Evolutionary conservation across 306 rosid species (phyloP).

Genomic region (Betula pendula): DNA sequence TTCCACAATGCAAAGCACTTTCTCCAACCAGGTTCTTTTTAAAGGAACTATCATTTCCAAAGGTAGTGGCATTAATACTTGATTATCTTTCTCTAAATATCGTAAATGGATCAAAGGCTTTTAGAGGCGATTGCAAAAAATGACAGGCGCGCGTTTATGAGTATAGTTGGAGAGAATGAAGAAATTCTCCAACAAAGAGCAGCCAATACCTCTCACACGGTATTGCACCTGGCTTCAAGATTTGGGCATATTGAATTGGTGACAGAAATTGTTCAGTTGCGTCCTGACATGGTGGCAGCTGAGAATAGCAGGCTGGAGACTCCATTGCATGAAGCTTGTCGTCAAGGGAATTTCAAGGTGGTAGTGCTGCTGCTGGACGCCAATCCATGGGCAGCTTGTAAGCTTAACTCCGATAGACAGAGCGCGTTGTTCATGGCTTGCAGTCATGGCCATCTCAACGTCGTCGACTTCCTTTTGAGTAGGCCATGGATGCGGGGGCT

Average conservation of each 20-base stretch:
- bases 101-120: slow-evolving; percentile 44
- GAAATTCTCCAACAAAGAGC: slow-evolving; percentile 49
- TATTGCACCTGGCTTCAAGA: slow-evolving; percentile 62
- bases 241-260: slow-evolving; percentile 49
- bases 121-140: slow-evolving; percentile 42
- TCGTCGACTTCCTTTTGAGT: slow-evolving; percentile 47
- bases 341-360: slow-evolving; percentile 38
- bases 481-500: slow-evolving; percentile 31
- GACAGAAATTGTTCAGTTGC: slow-evolving; percentile 42
- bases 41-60: no score
- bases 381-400: slow-evolving; percentile 41
- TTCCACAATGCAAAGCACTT: no score
- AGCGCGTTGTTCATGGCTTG: slow-evolving; percentile 55
- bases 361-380: slow-evolving; percentile 45
- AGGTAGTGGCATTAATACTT: no score
- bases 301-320: slow-evolving; percentile 56
- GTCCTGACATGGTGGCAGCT: slow-evolving; percentile 62
- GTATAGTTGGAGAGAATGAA: slow-evolving; percentile 34
- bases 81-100: no score
- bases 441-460: slow-evolving; percentile 55
- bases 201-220: slow-evolving; percentile 43
- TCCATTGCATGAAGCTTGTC: slow-evolving; percentile 66
- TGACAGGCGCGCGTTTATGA: slow-evolving; percentile 35
- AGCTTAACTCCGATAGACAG: slow-evolving; percentile 38
- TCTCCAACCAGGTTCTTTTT: no score